Percentiles rank a stretch among this genome's conserved stretches.
Conservation (phyloP, 257 asterid genomes). For the Dorcoceras hygrometricum region DNA sequence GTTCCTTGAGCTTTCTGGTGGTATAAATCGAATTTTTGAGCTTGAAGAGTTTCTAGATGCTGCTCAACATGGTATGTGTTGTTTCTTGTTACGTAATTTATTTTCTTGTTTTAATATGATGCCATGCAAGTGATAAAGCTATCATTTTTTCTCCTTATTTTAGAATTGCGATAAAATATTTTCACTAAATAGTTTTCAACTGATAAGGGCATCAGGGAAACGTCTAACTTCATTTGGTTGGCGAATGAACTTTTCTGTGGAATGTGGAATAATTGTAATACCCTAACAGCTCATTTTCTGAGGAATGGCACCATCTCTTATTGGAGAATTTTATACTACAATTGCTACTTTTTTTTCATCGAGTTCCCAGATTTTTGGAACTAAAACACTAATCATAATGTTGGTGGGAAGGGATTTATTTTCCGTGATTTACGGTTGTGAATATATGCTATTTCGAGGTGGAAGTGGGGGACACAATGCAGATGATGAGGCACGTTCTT, state of each 20-base stretch:
- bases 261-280: not conserved
- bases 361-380: not conserved
- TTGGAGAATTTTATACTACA: not conserved
- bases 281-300: not conserved
- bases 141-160: not conserved
- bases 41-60: slow-evolving; percentile 89
- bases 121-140: not conserved
- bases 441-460: not conserved
- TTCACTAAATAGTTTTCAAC: slow-evolving; percentile 2
- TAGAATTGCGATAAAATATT: slow-evolving; percentile 13
- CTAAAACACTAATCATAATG: not conserved
- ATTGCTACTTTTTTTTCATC: not conserved
- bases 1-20: slow-evolving; percentile 95
- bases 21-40: slow-evolving; percentile 84
- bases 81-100: slow-evolving; percentile 17
- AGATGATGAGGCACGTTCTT: not conserved
- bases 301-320: not conserved
- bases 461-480: not conserved
- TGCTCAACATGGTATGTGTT: slow-evolving; percentile 73
- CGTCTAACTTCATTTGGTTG: slow-evolving; percentile 9
- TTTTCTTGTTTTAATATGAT: slow-evolving; percentile 1
- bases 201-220: slow-evolving; percentile 16
- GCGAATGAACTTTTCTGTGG: not conserved
- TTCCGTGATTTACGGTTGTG: not conserved
- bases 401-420: not conserved